Base-by-base conservation (phyloP, 2,329 filamentous ascomycete species). In the Alternaria arborescens region DNA sequence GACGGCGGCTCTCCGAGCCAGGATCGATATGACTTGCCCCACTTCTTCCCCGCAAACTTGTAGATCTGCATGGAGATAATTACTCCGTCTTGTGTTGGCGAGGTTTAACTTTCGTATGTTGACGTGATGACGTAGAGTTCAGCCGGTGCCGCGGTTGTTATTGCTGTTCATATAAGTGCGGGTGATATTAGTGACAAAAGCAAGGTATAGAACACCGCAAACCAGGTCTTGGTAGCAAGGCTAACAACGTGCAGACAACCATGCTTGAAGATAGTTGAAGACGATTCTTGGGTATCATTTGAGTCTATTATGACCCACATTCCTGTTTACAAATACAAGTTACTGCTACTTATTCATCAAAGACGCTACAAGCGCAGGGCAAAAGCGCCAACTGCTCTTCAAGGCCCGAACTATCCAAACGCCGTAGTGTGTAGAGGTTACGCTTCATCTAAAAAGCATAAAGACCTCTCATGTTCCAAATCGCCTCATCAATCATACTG, bases 401-500 rank as follows among this genome's bases (percentile, higher is more conserved):
- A 46, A 52, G 16, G 24, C 28, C 53, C 44, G 40, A 40, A 47
- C 32, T 52, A 42, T 51, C 52, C 58, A 60, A 57, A 60, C 58
- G 53, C 58, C 58, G 22, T 32, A 30, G 11, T 40, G 26, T 51
- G 28, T 41, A 26, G 11, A 55, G 30, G 47, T 22, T 8, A 24
- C 20, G 44, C 46, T 28, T 24, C 34, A 22, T 26, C 47, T 60
- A 78, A 55, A 77, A 78, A 24, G 69, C 75, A 52, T 74, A 77
- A 3, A 76, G 58, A 20, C 66, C 72, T 18, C 76, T 64, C 77
- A 78, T 77, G 42, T 76, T 78, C 74, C 74, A 77, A 47, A 99
- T 94, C 82, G 97, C 97, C 73, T 95, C 89, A 84, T 99, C 96
- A 74, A 99, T 95, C 80, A 80, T 98, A 92, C 70, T 93, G 83